These are phyloP conservation scores for Pseudogymnoascus sp. DNA, from an alignment of 2,329 filamentous ascomycete genomes.

Conservation along the genomic window DNA sequence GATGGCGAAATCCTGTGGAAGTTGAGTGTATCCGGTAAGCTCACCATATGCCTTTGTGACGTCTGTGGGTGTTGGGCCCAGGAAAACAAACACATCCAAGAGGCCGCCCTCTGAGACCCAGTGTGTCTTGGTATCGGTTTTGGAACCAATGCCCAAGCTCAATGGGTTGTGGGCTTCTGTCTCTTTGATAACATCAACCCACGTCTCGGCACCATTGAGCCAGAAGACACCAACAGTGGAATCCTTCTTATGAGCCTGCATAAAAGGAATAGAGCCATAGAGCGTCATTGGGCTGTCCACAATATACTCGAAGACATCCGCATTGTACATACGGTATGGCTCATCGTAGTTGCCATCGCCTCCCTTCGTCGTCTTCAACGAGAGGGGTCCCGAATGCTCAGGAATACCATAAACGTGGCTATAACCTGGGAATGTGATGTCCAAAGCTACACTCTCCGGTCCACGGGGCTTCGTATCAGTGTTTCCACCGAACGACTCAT, in stretches of 20 bases:
- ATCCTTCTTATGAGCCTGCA: conserved; percentile 92
- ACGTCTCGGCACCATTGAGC: conserved; percentile 95
- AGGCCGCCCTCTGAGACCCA: conserved; percentile 93
- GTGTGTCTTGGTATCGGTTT: conserved; percentile 78
- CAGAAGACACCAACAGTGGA: conserved; percentile 95
- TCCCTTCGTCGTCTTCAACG: conserved; percentile 82
- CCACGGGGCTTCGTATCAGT: conserved; percentile 93
- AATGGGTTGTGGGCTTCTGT: conserved; percentile 69
- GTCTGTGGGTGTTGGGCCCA: conserved; percentile 79
- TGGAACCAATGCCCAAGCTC: conserved; percentile 60
- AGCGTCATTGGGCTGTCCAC: conserved; percentile 97
- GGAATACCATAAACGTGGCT: conserved; percentile 91
- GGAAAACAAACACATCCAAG: conserved; percentile 88
- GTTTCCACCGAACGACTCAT: conserved; percentile 90
- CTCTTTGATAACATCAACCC: conserved; percentile 86
- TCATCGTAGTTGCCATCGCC: conserved; percentile 79
- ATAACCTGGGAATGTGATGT: conserved; percentile 88
- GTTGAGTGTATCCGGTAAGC: conserved; percentile 81
- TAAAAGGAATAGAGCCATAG: conserved; percentile 94
- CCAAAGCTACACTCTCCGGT: conserved; percentile 83
- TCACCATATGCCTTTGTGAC: conserved; percentile 78
- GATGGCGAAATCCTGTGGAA: conserved; percentile 87
- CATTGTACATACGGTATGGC: conserved; percentile 91
- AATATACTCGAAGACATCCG: conserved; percentile 96
- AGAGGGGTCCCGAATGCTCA: conserved; percentile 82